A percentile compares a stretch with the other conserved stretches of the same genome.
phyloP scores from a whole-genome alignment of 1,284 basidiomycete genomes.

The Agaricales sp. region DNA sequence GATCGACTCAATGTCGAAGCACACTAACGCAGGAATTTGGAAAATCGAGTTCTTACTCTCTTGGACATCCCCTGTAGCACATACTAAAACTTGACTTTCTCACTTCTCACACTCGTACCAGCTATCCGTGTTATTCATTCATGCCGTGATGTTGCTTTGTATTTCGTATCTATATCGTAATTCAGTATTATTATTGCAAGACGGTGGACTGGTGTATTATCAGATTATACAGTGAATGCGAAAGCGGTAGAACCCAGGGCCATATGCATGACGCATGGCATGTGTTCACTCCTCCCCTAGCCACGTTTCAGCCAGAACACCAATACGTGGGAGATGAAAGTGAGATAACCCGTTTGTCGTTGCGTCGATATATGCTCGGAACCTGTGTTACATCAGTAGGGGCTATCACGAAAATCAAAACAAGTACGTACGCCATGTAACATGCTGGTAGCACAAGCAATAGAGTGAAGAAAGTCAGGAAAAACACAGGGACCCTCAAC shows the following conservation, averaged over 20 bases:
- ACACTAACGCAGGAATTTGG: no score
- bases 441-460: slow-evolving; percentile 28
- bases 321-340: slow-evolving; percentile 60
- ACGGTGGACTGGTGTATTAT: neutral
- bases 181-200: neutral
- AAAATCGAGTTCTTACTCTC: neutral
- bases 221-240: slow-evolving; percentile 10
- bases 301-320: slow-evolving; percentile 64
- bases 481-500: slow-evolving; percentile 36
- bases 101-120: neutral
- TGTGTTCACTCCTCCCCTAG: slow-evolving; percentile 59
- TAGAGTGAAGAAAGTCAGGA: slow-evolving; percentile 36
- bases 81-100: neutral
- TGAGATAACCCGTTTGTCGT: slow-evolving; percentile 41
- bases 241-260: no score
- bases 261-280: no score
- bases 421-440: slow-evolving; percentile 50
- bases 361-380: slow-evolving; percentile 58
- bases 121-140: neutral
- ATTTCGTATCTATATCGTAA: neutral
- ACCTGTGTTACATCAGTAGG: slow-evolving; percentile 27
- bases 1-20: no score
- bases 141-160: neutral
- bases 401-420: no score
- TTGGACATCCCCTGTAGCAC: neutral